Evolutionary conservation across 305 asterid genomes (phyloP), one percentile per base, ranked within the genome.

Genomic region (Solanum hybrid): DNA sequence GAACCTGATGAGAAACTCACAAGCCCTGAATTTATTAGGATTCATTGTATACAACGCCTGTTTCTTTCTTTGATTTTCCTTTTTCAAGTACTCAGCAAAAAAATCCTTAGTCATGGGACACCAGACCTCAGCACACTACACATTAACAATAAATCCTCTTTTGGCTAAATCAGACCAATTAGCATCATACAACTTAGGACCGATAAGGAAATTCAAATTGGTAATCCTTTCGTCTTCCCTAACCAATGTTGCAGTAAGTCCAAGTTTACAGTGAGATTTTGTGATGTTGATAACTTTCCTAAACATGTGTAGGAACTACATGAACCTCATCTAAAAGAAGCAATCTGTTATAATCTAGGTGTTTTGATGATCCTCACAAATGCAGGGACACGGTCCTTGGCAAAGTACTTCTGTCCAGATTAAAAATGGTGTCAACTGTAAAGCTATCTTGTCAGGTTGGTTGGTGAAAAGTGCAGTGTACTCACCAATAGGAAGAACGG

Each of bases 261-360:
- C 88, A 89, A 89, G 83, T 69, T 89, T 89, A 67, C 82, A 89
- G n/a, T 81, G 90, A 36, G 90, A 79, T 67, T 89, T 81, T 26
- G 73, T 89, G 33, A 81, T 18, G 67, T 42, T 64, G n/a, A 89
- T 89, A 29, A 89, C 88, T 12, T 81, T 89, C 22, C 90, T 75
- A 64, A 89, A 89, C 88, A 89, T 81, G 31, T 4, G 90, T 87
- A 13, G 90, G 88, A 80, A 89, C 90, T 24, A 89, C 73, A 20
- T 89, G 88, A 24, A 89, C 88, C 34, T 89, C 74, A 67, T 89
- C 88, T 46, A 89, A 34, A 20, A 81, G 82, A 34, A 89, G 87
- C 39, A 89, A 81, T 8, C 82, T 61, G 5, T 61, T 61, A 61
- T 61, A 22, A 0, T 61, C 12, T 61, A 61, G 73, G 12, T 61